These are phyloP conservation scores for Tricladium varicosporioides DNA, from an alignment of 2,329 filamentous ascomycete species.

Conservation along the genomic window DNA sequence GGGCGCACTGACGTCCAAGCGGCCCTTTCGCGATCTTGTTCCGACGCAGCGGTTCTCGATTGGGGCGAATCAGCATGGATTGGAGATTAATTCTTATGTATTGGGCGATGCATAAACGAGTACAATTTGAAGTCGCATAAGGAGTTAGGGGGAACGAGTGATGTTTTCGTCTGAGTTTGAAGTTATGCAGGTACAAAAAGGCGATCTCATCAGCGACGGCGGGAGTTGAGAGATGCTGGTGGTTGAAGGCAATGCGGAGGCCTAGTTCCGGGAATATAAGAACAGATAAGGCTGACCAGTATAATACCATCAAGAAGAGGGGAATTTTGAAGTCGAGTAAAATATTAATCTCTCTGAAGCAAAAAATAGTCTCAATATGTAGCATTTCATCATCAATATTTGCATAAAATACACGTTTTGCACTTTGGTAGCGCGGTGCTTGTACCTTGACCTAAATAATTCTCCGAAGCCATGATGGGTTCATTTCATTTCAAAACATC, in stretches of 20 bases:
- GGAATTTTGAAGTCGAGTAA: too few relatives aligned
- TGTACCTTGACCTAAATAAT: neutral
- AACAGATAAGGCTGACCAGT: neutral
- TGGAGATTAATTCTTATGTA: slow-evolving; percentile 1
- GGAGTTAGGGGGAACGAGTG: neutral
- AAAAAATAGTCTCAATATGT: neutral
- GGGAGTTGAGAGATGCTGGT: neutral
- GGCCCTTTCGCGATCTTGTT: neutral
- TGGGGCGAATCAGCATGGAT: slow-evolving; percentile 4
- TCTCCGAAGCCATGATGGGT: neutral
- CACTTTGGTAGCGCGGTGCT: neutral
- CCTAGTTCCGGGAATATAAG: neutral
- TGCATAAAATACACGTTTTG: neutral
- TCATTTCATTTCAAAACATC: neutral
- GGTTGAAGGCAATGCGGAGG: neutral
- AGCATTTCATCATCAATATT: neutral
- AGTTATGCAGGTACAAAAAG: slow-evolving; percentile 10
- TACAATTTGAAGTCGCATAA: neutral
- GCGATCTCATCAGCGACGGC: neutral
- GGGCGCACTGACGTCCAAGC: slow-evolving; percentile 11
- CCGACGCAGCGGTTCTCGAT: neutral
- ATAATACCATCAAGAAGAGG: too few relatives aligned
- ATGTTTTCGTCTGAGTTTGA: slow-evolving; percentile 4
- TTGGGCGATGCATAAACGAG: slow-evolving; percentile 3
- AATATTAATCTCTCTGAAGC: neutral